Base-by-base conservation (phyloP, 1,139 yeast species). In the Yamadazyma kanchanaburiensis region DNA sequence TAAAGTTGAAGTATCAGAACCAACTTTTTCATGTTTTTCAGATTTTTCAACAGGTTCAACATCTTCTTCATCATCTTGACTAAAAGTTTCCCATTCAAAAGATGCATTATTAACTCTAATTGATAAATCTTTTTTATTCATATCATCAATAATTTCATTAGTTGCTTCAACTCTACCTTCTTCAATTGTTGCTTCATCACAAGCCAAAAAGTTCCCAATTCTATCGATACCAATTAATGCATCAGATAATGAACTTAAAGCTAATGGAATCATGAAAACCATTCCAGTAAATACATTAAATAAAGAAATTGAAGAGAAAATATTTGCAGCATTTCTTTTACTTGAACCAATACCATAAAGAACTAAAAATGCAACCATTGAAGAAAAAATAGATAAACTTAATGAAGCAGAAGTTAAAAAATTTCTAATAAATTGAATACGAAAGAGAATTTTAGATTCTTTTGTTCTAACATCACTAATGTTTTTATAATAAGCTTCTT, bases 301-400 rank as follows among this genome's bases (percentile, higher is more conserved):
- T 33, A 85, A 68, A 0, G 94, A 74, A 34, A 89, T 29, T n/a
- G 95, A 81, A 0, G 96, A 75, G 50, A 88, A 88, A 13, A 87
- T 76, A 22, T 72, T 62, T 4, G 88, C 89, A 2, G 94, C 80
- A 37, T 67, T 65, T 41, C 77, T 69, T 20, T 35, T 37, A 60
- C 42, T 41, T 6, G 43, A 38, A 11, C 45, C 46, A 10, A 77
- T 56, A 23, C 72, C 78, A 44, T 80, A 80, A 43, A 84, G 59
- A 0, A 80, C 79, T 40, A 87, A 72, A 48, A 87, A 88, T 0
- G 95, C 74, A 3, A 77, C 67, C 70, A 82, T 64, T 3, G 91
- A 81, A 1, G 89, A 75, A 37, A 84, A 53, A 15, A 74, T 66
- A 0, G 91, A 82, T 34, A 84, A 65, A 6, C 80, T 64, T 45